A percentile compares a stretch with the other conserved stretches of the same genome.
Conservation (phyloP, 495 filamentous ascomycete species). For the Xeromyces bisporus region DNA sequence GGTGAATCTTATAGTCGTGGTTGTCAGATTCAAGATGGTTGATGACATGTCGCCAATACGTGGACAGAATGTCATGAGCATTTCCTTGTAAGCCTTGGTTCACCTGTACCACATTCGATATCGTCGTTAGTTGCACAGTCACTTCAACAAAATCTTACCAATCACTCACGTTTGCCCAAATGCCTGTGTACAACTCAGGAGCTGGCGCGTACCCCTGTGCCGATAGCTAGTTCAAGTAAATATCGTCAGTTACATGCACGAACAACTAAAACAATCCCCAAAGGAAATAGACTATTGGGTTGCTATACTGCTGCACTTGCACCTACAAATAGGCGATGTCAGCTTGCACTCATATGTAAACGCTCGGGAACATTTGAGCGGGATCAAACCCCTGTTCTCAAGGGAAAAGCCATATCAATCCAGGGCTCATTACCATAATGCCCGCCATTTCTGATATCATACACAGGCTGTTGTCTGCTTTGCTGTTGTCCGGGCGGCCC, state of each 20-base stretch:
- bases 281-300: too few relatives aligned
- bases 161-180: constrained; percentile 75
- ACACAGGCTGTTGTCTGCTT: constrained; percentile 44
- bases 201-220: constrained; percentile 67
- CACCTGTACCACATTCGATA: constrained; percentile 37
- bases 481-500: constrained; percentile 38
- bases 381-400: not conserved
- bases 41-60: constrained; percentile 98
- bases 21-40: constrained; percentile 83
- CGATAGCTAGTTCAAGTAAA: constrained; percentile 35
- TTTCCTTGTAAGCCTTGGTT: constrained; percentile 87
- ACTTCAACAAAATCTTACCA: constrained; percentile 1
- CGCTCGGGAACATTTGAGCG: not conserved
- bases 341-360: constrained; percentile 3
- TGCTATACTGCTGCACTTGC: constrained; percentile 63
- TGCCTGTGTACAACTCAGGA: constrained; percentile 75
- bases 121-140: constrained; percentile 3
- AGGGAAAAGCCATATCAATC: not conserved
- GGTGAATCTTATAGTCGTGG: constrained; percentile 96
- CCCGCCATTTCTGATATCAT: constrained; percentile 67
- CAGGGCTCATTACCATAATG: constrained; percentile 55
- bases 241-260: constrained; percentile 6
- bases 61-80: constrained; percentile 91
- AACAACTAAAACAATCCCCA: too few relatives aligned
- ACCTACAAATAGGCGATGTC: constrained; percentile 30